Conservation (phyloP, 2,329 filamentous ascomycete species). For the Elsinoe batatas region DNA sequence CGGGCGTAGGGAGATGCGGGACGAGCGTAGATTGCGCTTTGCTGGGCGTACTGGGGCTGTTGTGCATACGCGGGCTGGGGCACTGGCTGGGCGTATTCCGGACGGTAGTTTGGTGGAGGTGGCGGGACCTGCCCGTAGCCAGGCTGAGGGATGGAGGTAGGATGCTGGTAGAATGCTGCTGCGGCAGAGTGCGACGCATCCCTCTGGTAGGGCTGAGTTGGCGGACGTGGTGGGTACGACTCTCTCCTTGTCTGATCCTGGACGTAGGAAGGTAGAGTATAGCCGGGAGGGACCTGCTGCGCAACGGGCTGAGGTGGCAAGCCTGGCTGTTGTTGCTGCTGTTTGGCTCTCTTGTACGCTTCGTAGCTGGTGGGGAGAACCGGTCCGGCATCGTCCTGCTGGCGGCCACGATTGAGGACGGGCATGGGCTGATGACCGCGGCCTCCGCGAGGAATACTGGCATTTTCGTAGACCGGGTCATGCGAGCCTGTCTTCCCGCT, state of each 20-base stretch:
- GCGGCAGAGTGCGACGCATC: too few relatives aligned
- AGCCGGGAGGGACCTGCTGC: not conserved
- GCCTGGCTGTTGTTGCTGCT: constrained; percentile 4
- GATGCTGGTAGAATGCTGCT: not conserved
- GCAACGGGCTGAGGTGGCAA: not conserved
- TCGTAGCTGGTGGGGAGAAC: not conserved
- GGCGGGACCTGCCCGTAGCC: constrained; percentile 15
- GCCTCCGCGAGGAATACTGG: too few relatives aligned
- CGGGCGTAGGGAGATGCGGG: constrained; percentile 19
- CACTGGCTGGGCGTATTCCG: constrained; percentile 15
- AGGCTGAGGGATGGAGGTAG: constrained; percentile 6
- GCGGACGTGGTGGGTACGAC: constrained; percentile 16
- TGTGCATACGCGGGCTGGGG: constrained; percentile 15
- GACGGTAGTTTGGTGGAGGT: constrained; percentile 16
- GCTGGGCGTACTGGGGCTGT: constrained; percentile 14
- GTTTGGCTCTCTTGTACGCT: not conserved
- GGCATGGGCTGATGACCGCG: not conserved
- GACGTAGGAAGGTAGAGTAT: not conserved
- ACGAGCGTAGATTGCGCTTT: constrained; percentile 13
- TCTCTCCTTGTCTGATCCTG: constrained; percentile 15
- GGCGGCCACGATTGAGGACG: not conserved
- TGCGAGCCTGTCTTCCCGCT: not conserved
- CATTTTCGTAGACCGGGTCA: too few relatives aligned
- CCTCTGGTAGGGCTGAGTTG: constrained; percentile 19
- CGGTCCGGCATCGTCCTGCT: not conserved